phyloP scores from a whole-genome alignment of 768 basidiomycete genomes.

The Coprinopsis strossmayeri region DNA sequence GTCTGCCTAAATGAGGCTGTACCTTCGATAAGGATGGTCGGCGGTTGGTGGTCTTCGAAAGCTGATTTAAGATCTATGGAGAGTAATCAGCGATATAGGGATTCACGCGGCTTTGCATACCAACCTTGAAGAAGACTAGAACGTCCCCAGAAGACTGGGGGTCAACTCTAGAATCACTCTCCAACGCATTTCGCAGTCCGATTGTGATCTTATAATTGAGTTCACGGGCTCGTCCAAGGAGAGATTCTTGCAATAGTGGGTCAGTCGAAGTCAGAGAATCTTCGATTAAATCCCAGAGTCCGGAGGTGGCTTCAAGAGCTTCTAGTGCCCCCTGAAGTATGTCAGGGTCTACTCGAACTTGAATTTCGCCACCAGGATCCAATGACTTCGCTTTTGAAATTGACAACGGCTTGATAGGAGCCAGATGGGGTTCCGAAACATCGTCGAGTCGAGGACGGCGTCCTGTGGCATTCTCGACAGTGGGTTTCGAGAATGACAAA shows the following conservation, averaged over 20 bases:
- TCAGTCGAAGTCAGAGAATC: background rate
- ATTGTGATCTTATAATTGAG: background rate
- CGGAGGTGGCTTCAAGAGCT: background rate
- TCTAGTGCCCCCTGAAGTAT: background rate
- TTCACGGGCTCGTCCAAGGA: constrained; percentile 4
- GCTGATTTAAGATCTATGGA: background rate
- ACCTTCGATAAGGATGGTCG: constrained; percentile 26
- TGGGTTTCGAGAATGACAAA: constrained; percentile 10
- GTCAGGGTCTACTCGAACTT: background rate
- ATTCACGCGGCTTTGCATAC: constrained; percentile 13
- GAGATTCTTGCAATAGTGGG: constrained; percentile 1
- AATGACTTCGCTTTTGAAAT: background rate
- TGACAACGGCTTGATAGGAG: background rate
- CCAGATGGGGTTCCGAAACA: background rate
- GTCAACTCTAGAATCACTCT: constrained; percentile 10
- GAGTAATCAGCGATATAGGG: constrained; percentile 18
- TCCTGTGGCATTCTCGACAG: background rate
- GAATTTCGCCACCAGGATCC: background rate
- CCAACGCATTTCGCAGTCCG: constrained; percentile 8
- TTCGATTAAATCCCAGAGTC: background rate
- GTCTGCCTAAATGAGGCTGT: constrained; percentile 33
- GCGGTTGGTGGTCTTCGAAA: background rate
- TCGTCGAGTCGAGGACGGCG: background rate
- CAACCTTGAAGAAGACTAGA: constrained; percentile 32
- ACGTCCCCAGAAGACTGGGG: constrained; percentile 13